Evolutionary conservation across 2,329 filamentous ascomycete species (phyloP).

Genomic region (Raffaelea arxii): DNA sequence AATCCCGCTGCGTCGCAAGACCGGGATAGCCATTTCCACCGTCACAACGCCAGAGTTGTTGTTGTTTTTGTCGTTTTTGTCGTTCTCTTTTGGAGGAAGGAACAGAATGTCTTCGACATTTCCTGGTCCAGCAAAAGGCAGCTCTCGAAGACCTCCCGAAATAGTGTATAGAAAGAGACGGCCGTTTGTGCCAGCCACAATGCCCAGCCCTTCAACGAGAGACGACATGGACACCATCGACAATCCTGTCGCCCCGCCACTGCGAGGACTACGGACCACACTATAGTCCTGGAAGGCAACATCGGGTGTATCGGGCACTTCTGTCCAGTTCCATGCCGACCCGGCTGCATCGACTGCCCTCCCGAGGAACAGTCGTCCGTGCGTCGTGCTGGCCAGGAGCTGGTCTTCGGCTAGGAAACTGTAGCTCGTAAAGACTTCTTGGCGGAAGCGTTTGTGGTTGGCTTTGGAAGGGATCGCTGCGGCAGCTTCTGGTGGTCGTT

Average conservation of each 20-base stretch:
- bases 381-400: conserved; percentile 44
- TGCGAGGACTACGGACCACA: conserved; percentile 27
- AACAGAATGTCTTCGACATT: conserved; percentile 43
- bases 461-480: too few species aligned
- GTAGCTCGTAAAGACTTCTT: conserved; percentile 17
- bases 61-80: not conserved
- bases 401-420: conserved; percentile 70
- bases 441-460: conserved; percentile 3
- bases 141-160: conserved; percentile 12
- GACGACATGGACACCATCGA: not conserved
- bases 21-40: conserved; percentile 29
- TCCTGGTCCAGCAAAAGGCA: conserved; percentile 29
- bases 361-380: conserved; percentile 13
- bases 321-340: conserved; percentile 29
- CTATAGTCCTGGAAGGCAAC: conserved; percentile 36
- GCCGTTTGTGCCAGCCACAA: conserved; percentile 40
- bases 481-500: too few species aligned
- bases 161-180: conserved; percentile 33
- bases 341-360: not conserved
- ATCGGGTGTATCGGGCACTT: conserved; percentile 23
- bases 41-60: not conserved
- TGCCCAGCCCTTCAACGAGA: conserved; percentile 24
- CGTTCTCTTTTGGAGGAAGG: conserved; percentile 18
- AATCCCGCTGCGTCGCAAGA: conserved; percentile 35
- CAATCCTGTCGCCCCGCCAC: conserved; percentile 7